Evolutionary conservation across 257 asterid species (phyloP).

Genomic region (Lantana camara): DNA sequence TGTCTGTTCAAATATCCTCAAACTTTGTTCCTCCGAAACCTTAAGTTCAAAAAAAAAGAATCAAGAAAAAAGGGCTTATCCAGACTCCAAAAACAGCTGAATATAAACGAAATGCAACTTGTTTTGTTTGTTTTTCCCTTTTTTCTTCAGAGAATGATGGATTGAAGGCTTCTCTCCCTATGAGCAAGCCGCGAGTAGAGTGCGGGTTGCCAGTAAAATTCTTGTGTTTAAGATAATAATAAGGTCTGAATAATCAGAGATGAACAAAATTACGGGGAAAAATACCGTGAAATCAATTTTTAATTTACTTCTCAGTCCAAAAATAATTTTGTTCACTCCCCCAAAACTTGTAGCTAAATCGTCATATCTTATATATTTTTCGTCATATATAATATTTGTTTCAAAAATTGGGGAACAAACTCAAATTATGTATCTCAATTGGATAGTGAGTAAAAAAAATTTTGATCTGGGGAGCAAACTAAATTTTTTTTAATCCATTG

Average conservation of each 20-base stretch:
- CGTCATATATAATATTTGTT: no score
- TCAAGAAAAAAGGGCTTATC: slow-evolving; percentile 1
- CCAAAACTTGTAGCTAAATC: no score
- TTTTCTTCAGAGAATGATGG: not conserved
- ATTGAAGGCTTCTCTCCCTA: not conserved
- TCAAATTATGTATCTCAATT: no score
- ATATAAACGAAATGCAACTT: not conserved
- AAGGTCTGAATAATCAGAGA: slow-evolving; percentile 15
- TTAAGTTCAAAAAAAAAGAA: slow-evolving; percentile 13
- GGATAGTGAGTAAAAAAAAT: no score
- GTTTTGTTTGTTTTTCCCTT: not conserved
- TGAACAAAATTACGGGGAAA: not conserved
- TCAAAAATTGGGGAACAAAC: no score
- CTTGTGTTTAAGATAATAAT: slow-evolving; percentile 11
- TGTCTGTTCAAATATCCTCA: slow-evolving; percentile 7
- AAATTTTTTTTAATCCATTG: no score
- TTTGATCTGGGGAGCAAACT: no score
- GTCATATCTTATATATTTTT: no score
- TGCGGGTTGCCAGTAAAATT: slow-evolving; percentile 23
- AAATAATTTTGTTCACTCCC: no score
- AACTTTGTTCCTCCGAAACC: not conserved
- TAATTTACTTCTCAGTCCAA: no score
- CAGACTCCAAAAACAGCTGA: slow-evolving; percentile 5
- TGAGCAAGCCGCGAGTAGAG: slow-evolving; percentile 31
- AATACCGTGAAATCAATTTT: no score